Percentiles rank a stretch among this genome's conserved stretches.
These are phyloP conservation scores for Parastagonospora nodorum DNA, from an alignment of 2,329 filamentous ascomycete genomes.

Conservation along the genomic window DNA sequence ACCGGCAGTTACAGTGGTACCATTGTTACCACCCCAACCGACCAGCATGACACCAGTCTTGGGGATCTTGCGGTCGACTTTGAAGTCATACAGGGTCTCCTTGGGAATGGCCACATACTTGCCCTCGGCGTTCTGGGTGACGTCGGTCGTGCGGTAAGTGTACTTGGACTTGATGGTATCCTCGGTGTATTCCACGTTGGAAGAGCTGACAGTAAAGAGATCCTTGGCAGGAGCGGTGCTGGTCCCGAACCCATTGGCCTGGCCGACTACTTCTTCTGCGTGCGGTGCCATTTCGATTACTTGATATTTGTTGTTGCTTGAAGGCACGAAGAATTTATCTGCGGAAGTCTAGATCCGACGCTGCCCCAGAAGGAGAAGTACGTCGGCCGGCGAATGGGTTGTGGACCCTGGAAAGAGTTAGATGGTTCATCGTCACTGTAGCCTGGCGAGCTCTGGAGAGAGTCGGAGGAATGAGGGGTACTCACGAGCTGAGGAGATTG, in stretches of 20 bases:
- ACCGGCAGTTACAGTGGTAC: constrained; percentile 93
- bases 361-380: constrained; percentile 83
- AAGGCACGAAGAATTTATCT: constrained; percentile 37
- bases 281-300: constrained; percentile 84
- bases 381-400: constrained; percentile 97
- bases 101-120: constrained; percentile 83
- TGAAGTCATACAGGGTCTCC: constrained; percentile 95
- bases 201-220: constrained; percentile 86
- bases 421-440: constrained; percentile 12
- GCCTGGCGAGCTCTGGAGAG: not conserved
- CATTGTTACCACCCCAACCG: constrained; percentile 97
- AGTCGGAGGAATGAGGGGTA: constrained; percentile 25
- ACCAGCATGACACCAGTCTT: constrained; percentile 98
- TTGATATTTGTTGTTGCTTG: constrained; percentile 27
- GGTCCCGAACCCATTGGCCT: constrained; percentile 58
- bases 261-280: constrained; percentile 69
- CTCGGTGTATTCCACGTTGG: constrained; percentile 91
- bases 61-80: constrained; percentile 90
- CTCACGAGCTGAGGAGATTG: constrained; percentile 96
- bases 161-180: constrained; percentile 90
- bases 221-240: constrained; percentile 56
- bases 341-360: constrained; percentile 63
- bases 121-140: constrained; percentile 72
- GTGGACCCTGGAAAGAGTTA: constrained; percentile 68
- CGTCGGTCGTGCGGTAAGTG: constrained; percentile 90